A percentile compares a stretch with the other conserved stretches of the same genome.
These are phyloP conservation scores for Saturnispora serradocipensis DNA, from an alignment of 805 yeast genomes.

Conservation along the genomic window DNA sequence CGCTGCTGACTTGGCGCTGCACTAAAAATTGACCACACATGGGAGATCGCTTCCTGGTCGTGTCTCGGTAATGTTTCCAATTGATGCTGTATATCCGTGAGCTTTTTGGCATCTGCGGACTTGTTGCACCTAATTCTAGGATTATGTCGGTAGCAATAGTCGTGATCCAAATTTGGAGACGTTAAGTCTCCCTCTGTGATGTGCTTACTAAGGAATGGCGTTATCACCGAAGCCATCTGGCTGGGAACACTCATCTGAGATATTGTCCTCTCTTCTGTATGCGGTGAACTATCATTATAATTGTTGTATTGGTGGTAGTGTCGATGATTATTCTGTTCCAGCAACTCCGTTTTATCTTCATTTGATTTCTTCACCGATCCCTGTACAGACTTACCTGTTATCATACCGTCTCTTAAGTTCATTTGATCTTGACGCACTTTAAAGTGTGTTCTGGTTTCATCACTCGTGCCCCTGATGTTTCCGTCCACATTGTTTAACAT, in stretches of 20 bases:
- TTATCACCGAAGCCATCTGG: conserved; percentile 20
- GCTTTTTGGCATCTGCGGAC: conserved; percentile 51
- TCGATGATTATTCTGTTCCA: not conserved
- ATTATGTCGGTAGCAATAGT: conserved; percentile 86
- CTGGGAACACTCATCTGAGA: conserved; percentile 3
- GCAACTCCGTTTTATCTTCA: not conserved
- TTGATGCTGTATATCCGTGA: conserved; percentile 52
- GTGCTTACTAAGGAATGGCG: conserved; percentile 29
- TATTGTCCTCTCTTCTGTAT: conserved; percentile 2
- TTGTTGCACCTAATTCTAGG: conserved; percentile 76
- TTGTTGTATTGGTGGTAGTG: not conserved
- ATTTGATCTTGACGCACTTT: not conserved
- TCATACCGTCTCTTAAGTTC: not conserved
- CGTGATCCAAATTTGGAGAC: conserved; percentile 31
- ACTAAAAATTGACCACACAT: conserved; percentile 76
- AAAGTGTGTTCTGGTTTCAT: not conserved
- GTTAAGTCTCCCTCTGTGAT: conserved; percentile 28
- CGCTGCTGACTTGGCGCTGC: conserved; percentile 67
- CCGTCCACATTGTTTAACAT: not conserved
- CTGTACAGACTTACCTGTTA: not conserved
- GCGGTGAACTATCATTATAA: not conserved
- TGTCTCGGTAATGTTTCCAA: conserved; percentile 52
- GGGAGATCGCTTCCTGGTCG: conserved; percentile 70
- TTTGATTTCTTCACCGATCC: not conserved
- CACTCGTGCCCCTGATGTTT: not conserved